These are phyloP conservation scores for Blepharisma stoltei DNA, from an alignment of 73 alveolate species.

Conservation along the genomic window DNA sequence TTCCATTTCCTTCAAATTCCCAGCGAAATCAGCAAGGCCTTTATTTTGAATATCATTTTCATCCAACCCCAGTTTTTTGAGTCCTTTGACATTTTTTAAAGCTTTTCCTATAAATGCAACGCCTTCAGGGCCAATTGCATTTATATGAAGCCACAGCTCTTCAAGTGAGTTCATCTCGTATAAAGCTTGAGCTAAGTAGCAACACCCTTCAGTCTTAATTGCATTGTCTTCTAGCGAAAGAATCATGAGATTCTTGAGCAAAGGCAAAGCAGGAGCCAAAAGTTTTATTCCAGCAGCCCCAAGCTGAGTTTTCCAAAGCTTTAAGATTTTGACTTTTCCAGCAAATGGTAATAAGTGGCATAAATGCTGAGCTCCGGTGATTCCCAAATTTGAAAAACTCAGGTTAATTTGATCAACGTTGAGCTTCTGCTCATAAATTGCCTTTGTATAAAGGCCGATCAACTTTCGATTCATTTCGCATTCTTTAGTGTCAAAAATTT, in stretches of 20 bases:
- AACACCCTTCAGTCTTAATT: background rate
- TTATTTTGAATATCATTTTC: constrained; percentile 21
- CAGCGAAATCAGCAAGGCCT: background rate
- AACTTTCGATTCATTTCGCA: too few species aligned
- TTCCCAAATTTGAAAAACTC: background rate
- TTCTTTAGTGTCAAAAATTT: too few species aligned
- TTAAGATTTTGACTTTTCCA: background rate
- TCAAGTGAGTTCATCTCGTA: background rate
- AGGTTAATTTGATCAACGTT: background rate
- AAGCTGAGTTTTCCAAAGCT: background rate
- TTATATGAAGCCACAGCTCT: constrained; percentile 21
- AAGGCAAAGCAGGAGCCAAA: background rate
- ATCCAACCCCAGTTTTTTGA: background rate
- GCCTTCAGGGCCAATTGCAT: constrained; percentile 19
- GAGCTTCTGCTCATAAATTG: too few species aligned
- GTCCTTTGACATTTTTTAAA: background rate
- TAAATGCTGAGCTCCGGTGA: background rate
- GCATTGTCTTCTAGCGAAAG: constrained; percentile 23
- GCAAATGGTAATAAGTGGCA: background rate
- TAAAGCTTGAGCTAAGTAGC: background rate
- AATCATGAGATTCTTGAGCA: background rate
- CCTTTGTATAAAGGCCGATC: too few species aligned
- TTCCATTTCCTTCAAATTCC: background rate
- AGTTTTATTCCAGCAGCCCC: constrained; percentile 9
- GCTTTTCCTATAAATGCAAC: constrained; percentile 3